A percentile compares a stretch with the other conserved stretches of the same genome.
These are phyloP conservation scores for Jaapia argillacea DNA, from an alignment of 768 basidiomycete genomes.

Conservation along the genomic window DNA sequence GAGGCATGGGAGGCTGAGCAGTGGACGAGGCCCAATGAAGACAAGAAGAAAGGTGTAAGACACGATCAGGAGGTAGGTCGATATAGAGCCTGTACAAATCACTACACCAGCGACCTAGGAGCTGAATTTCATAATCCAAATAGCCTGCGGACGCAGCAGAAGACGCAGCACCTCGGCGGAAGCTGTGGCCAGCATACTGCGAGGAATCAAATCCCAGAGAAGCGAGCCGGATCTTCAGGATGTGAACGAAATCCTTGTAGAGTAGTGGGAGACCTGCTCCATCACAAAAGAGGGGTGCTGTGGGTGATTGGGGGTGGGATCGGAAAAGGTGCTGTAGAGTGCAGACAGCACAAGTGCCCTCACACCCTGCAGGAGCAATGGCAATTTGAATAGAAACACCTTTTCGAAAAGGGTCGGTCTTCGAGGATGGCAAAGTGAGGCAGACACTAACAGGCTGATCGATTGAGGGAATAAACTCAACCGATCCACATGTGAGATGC, in stretches of 20 bases:
- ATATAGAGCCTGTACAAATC: conserved; percentile 10
- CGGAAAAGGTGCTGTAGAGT: too few relatives aligned
- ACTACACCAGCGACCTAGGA: conserved; percentile 8
- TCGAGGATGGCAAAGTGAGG: conserved; percentile 23
- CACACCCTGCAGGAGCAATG: too few relatives aligned
- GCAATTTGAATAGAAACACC: conserved; percentile 17
- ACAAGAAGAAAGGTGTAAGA: too few relatives aligned
- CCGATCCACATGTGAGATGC: not conserved
- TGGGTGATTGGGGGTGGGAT: too few relatives aligned
- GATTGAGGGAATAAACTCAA: conserved; percentile 1
- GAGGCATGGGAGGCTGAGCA: too few relatives aligned
- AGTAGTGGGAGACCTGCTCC: too few relatives aligned
- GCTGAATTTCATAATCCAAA: conserved; percentile 8
- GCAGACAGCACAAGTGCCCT: too few relatives aligned
- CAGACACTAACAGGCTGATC: conserved; percentile 12
- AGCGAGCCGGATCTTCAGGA: not conserved
- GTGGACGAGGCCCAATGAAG: too few relatives aligned
- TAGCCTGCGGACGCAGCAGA: conserved; percentile 20
- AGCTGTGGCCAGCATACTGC: conserved; percentile 12
- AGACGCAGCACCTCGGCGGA: conserved; percentile 16
- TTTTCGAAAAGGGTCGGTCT: conserved; percentile 26
- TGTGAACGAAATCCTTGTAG: conserved; percentile 9
- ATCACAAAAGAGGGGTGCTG: too few relatives aligned
- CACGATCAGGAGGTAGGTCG: conserved; percentile 6
- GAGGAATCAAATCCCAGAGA: conserved; percentile 5